Evolutionary conservation across 108 stramenopile genomes (phyloP).

Genomic region (Aurantiochytrium sp.): DNA sequence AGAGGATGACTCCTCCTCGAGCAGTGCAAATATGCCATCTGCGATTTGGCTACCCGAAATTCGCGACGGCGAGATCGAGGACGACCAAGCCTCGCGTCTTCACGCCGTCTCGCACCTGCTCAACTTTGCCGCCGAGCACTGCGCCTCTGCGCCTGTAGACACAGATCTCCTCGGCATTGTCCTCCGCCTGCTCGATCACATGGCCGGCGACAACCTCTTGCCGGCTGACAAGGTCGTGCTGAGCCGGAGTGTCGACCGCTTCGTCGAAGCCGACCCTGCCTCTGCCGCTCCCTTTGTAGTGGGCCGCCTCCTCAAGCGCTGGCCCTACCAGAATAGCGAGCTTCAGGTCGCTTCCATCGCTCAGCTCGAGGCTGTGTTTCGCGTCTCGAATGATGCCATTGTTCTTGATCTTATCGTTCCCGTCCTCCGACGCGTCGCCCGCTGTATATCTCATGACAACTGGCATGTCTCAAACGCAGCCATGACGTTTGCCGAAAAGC

Average conservation of each 20-base stretch:
- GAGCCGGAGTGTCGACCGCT: background rate
- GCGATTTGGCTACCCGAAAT: background rate
- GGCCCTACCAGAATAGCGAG: constrained; percentile 4
- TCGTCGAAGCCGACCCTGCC: background rate
- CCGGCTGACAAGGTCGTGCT: background rate
- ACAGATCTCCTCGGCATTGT: background rate
- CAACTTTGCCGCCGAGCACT: background rate
- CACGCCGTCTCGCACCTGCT: background rate
- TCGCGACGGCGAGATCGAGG: background rate
- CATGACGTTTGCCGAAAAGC: constrained; percentile 6
- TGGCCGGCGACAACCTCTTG: background rate
- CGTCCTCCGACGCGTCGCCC: background rate
- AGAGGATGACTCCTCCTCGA: background rate
- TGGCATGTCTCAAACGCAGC: background rate
- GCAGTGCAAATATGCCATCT: background rate
- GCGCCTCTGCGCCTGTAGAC: background rate
- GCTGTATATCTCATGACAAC: background rate
- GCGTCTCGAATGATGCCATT: background rate
- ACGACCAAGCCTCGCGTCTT: background rate
- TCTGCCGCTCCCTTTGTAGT: background rate
- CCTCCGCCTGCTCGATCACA: background rate
- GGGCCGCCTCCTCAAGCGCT: background rate
- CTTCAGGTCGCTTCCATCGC: background rate
- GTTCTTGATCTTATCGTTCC: background rate
- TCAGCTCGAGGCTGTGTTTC: background rate